A percentile compares a stretch with the other conserved stretches of the same genome.
phyloP scores from a whole-genome alignment of 305 asterid genomes.

The Rubia peregrina region DNA sequence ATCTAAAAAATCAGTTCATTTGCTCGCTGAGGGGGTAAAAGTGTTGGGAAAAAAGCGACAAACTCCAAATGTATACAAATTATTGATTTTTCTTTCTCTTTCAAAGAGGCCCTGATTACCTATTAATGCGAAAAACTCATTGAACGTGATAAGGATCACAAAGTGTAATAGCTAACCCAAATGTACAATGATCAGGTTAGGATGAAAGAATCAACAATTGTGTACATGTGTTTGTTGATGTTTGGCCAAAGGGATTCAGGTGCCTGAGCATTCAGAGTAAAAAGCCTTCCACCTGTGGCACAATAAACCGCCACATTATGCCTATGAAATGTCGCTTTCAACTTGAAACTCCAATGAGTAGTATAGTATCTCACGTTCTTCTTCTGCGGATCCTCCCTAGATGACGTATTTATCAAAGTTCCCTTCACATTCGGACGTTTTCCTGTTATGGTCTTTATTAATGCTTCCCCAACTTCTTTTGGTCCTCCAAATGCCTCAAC shows the following conservation, averaged over 20 bases:
- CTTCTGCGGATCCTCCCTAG: constrained; percentile 44
- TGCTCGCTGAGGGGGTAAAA: no score
- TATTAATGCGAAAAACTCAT: no score
- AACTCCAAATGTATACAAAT: no score
- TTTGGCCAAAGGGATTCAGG: constrained; percentile 74
- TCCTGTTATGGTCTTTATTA: constrained; percentile 44
- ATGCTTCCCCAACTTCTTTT: constrained; percentile 64
- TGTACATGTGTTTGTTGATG: constrained; percentile 41
- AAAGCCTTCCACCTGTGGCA: constrained; percentile 50
- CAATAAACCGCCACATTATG: constrained; percentile 81
- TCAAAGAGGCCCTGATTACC: no score
- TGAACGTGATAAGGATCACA: background rate
- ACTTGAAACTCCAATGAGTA: constrained; percentile 60
- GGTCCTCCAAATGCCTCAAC: constrained; percentile 84
- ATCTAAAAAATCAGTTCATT: no score
- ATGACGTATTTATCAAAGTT: constrained; percentile 34
- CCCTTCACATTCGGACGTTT: constrained; percentile 45
- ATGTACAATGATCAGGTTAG: constrained; percentile 15
- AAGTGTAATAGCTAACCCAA: background rate
- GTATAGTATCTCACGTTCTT: constrained; percentile 49
- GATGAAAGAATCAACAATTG: constrained; percentile 52
- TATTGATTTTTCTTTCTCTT: no score
- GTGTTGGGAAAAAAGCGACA: no score
- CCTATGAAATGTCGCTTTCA: constrained; percentile 47
- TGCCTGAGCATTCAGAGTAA: constrained; percentile 66